A percentile compares a stretch with the other conserved stretches of the same genome.
Evolutionary conservation across 1,284 basidiomycete genomes (phyloP).

Genomic region (Puccinia hordei): DNA sequence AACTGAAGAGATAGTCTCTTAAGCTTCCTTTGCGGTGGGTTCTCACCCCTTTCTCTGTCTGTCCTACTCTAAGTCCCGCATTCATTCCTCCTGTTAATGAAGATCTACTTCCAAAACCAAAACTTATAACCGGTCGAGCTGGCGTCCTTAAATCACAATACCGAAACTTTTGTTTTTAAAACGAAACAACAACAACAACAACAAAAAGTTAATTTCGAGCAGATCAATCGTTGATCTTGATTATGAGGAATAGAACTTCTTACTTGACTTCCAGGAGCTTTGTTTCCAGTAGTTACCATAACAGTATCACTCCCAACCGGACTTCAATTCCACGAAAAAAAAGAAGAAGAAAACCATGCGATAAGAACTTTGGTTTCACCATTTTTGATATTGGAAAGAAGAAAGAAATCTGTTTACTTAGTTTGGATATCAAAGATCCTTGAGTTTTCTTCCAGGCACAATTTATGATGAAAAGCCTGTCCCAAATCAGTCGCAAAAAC

Average conservation of each 20-base stretch:
- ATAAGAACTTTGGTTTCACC: no score
- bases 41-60: slow-evolving; percentile 2
- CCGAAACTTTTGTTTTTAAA: no score
- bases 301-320: slow-evolving; percentile 10
- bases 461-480: slow-evolving; percentile 9
- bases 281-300: slow-evolving; percentile 35
- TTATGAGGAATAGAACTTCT: background rate
- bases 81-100: background rate
- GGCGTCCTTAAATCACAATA: slow-evolving; percentile 42
- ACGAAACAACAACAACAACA: background rate
- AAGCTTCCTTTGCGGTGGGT: slow-evolving; percentile 31
- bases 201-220: no score
- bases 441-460: slow-evolving; percentile 1
- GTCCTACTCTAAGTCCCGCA: background rate
- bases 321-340: background rate
- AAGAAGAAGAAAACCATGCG: background rate
- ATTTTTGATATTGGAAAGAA: no score
- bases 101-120: slow-evolving; percentile 1
- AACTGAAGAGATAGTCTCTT: slow-evolving; percentile 37
- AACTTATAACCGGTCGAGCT: slow-evolving; percentile 30
- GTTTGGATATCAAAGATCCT: slow-evolving; percentile 30
- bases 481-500: slow-evolving; percentile 28
- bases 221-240: no score
- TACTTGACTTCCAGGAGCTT: slow-evolving; percentile 26
- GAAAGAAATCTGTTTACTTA: background rate